Percentiles rank a stretch among this genome's conserved stretches.
Conservation (phyloP, 78 protist genomes). For the Diacronema lutheri region DNA sequence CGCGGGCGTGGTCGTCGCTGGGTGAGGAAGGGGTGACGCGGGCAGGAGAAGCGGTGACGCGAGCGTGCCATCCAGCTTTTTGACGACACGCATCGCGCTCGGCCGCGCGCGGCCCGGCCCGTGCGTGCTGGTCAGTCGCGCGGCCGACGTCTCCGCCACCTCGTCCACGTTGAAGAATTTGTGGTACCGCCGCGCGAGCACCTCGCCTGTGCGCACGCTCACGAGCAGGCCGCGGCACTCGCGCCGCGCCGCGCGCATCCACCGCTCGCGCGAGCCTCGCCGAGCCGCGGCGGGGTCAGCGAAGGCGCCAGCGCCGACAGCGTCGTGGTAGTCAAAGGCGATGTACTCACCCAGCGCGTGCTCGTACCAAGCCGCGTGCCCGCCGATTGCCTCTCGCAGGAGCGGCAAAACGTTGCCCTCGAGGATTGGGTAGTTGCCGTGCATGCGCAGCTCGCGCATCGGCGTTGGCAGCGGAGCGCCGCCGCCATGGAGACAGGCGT, state of each 20-base stretch:
- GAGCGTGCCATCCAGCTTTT: not conserved
- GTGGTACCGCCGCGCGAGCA: not conserved
- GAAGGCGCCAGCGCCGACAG: not conserved
- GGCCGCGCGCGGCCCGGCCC: too few species aligned
- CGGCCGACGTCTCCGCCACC: not conserved
- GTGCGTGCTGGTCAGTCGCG: too few species aligned
- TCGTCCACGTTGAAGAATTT: constrained; percentile 12
- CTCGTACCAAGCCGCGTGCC: not conserved
- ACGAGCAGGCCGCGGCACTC: constrained; percentile 19
- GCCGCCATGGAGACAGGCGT: too few species aligned
- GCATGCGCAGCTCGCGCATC: not conserved
- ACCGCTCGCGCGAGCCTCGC: too few species aligned
- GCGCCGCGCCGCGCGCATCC: too few species aligned
- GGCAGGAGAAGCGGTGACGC: not conserved
- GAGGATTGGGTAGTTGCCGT: not conserved
- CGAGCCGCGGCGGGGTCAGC: too few species aligned
- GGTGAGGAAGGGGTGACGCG: too few species aligned
- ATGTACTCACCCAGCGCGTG: not conserved
- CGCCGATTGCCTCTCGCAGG: not conserved
- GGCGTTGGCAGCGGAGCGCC: too few species aligned
- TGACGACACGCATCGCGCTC: too few species aligned
- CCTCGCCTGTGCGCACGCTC: not conserved
- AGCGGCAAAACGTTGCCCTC: not conserved
- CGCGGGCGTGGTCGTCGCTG: too few species aligned
- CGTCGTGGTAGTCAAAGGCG: not conserved